phyloP scores from a whole-genome alignment of 257 asterid species.

The Solanum piurae region DNA sequence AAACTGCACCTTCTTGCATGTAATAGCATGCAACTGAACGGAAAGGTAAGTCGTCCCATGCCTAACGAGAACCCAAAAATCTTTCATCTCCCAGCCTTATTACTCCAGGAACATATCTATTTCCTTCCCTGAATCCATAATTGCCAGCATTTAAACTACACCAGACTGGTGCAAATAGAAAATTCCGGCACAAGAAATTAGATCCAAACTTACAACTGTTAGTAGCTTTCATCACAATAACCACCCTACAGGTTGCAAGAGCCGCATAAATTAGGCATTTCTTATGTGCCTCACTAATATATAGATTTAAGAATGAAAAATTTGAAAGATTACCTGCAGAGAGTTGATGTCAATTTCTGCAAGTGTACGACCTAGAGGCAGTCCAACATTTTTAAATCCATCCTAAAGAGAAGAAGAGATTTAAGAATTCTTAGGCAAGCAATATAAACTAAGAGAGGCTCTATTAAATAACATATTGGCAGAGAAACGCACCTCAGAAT shows the following conservation, averaged over 20 bases:
- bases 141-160: neutral
- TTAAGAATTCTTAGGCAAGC: neutral
- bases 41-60: neutral
- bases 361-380: constrained; percentile 53
- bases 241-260: neutral
- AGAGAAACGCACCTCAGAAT: neutral
- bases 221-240: neutral
- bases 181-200: neutral
- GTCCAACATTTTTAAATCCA: constrained; percentile 36
- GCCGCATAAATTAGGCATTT: neutral
- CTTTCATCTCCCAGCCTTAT: neutral
- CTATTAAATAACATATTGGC: neutral
- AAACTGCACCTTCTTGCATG: neutral
- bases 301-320: neutral
- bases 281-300: neutral
- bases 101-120: neutral
- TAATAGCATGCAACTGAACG: neutral
- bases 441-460: neutral
- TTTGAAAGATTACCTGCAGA: constrained; percentile 54
- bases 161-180: neutral
- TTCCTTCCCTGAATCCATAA: neutral
- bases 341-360: constrained; percentile 56
- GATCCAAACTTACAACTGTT: neutral
- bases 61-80: neutral
- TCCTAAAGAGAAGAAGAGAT: constrained; percentile 26